These are phyloP conservation scores for Paraconiothyrium brasiliense DNA, from an alignment of 2,329 filamentous ascomycete species.

Conservation along the genomic window DNA sequence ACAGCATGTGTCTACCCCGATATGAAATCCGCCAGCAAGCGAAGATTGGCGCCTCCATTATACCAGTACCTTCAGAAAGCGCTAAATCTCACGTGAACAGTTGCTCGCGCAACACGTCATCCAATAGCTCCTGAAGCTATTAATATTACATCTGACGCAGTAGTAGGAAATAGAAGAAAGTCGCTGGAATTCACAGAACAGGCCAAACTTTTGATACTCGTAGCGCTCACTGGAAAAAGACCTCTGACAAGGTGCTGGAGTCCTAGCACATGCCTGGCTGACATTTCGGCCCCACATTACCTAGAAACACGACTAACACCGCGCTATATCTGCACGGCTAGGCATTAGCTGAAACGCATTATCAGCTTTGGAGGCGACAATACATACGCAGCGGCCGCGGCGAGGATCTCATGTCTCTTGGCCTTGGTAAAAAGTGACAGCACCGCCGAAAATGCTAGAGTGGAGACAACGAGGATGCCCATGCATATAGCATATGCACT, in stretches of 20 bases:
- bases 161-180: too few relatives aligned
- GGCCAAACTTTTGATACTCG: too few relatives aligned
- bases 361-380: not conserved
- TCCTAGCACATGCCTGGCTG: not conserved
- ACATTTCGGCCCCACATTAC: slow-evolving; percentile 11
- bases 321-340: slow-evolving; percentile 29
- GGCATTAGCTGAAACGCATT: not conserved
- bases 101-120: not conserved
- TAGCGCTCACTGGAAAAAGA: too few relatives aligned
- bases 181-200: too few relatives aligned
- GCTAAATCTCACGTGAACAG: not conserved
- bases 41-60: too few relatives aligned
- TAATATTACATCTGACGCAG: too few relatives aligned
- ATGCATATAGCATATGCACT: slow-evolving; percentile 33
- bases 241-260: too few relatives aligned
- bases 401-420: slow-evolving; percentile 34
- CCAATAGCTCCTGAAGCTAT: too few relatives aligned
- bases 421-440: slow-evolving; percentile 35
- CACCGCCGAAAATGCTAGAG: slow-evolving; percentile 30
- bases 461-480: slow-evolving; percentile 44
- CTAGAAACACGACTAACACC: slow-evolving; percentile 36
- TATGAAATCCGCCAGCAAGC: too few relatives aligned
- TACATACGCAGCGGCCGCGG: slow-evolving; percentile 28
- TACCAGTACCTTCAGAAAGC: not conserved
- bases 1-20: too few relatives aligned